Percentiles rank a stretch among this genome's conserved stretches.
phyloP scores from a whole-genome alignment of 2,329 filamentous ascomycete species.

The Apiospora marii region DNA sequence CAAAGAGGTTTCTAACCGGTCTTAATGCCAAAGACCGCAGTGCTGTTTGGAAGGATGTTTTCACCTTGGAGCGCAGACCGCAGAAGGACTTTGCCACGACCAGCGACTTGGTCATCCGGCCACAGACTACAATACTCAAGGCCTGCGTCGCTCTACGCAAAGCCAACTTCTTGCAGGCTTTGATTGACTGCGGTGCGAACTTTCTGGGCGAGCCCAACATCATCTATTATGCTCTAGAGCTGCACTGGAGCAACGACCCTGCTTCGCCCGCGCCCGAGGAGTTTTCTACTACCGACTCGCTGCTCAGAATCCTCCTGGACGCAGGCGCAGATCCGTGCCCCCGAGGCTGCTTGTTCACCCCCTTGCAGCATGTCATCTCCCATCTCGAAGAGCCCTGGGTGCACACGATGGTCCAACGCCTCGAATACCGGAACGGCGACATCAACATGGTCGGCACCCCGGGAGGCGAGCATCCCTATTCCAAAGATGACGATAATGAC shows the following conservation, averaged over 20 bases:
- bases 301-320: slow-evolving; percentile 33
- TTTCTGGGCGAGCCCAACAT: slow-evolving; percentile 6
- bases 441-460: slow-evolving; percentile 31
- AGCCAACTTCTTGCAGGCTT: background rate
- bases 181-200: slow-evolving; percentile 12
- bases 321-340: slow-evolving; percentile 33
- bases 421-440: slow-evolving; percentile 28
- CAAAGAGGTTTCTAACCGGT: slow-evolving; percentile 26
- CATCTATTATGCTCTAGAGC: slow-evolving; percentile 13
- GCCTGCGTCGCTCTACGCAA: background rate
- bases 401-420: slow-evolving; percentile 29
- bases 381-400: slow-evolving; percentile 36
- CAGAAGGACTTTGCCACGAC: slow-evolving; percentile 6
- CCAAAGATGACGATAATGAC: background rate
- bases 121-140: background rate
- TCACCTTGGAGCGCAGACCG: background rate
- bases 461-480: slow-evolving; percentile 29
- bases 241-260: background rate
- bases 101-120: background rate
- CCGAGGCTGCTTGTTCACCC: slow-evolving; percentile 31
- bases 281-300: slow-evolving; percentile 29
- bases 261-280: slow-evolving; percentile 14
- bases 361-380: slow-evolving; percentile 30
- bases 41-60: background rate
- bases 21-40: background rate